Evolutionary conservation across 2,329 filamentous ascomycete species (phyloP), one percentile per base, ranked within the genome.

Genomic region (Fusarium phyllophilum): DNA sequence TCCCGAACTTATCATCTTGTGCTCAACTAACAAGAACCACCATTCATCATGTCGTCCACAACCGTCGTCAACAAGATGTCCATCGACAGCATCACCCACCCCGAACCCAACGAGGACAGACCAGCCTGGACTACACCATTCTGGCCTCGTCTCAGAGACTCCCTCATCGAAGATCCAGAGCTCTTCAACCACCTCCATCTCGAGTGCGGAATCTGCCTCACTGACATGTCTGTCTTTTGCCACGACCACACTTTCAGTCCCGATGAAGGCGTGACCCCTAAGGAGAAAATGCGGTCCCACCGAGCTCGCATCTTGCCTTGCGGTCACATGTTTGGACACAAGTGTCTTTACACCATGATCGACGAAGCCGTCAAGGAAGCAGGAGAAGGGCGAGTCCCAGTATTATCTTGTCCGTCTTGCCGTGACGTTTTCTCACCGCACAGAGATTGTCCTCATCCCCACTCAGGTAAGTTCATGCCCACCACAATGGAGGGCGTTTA

Each of bases 301-400:
- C 46, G 67, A 20, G 69, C 74, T 22, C 38, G 59, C 10, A 51
- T 77, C 6, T 36, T 69, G 5, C 63, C 65, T 9, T 77, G 75
- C 12, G 75, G 75, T 15, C 75, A 77, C 26, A 75, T 77, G 26
- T 75, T 77, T 38, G 72, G 74, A 12, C 44, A 31, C 17, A 59
- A 49, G 13, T 77, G 75, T 22, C 22, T 65, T 8, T 3, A 29
- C 1, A 12, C 8, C 4, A 29, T 66, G 55, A 45, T 62, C 14
- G 24, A 26, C 2, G 44, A 54, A 8, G 39, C 36, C 5, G 20
- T 5, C 8, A 17, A 11, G 29, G 14, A 1, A 3, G 31, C 5
- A 8, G 17, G 3, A 13, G 49, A 26, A 20, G 33, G n/a, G 12
- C 9, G 14, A 42, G 8, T 10, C 11, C 51, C 34, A 12, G 15